Evolutionary conservation across 2,329 filamentous ascomycete species (phyloP).

Genomic region (Trichoderma arundinaceum): DNA sequence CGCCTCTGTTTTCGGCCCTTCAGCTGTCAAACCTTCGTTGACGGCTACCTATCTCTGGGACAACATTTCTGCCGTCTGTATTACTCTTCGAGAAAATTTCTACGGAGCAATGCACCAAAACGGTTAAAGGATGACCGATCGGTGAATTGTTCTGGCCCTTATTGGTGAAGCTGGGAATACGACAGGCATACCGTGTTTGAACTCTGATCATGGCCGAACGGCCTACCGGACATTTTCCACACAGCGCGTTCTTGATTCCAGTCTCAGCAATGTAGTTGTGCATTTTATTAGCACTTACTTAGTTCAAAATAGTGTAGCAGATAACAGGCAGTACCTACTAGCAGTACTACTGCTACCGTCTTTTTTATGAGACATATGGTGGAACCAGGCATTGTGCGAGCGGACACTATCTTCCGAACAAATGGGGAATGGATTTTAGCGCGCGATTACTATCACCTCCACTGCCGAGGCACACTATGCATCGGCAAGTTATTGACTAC

Average conservation of each 20-base stretch:
- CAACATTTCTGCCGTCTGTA: not conserved
- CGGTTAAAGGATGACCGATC: not conserved
- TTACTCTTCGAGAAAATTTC: not conserved
- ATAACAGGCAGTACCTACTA: too few species aligned
- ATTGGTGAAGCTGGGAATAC: not conserved
- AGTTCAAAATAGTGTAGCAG: too few species aligned
- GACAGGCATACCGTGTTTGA: not conserved
- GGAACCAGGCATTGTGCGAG: not conserved
- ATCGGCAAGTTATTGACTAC: not conserved
- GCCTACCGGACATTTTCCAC: not conserved
- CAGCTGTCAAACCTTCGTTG: not conserved
- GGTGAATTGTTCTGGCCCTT: not conserved
- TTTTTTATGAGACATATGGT: not conserved
- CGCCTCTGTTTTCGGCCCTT: not conserved
- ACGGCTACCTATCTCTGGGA: not conserved
- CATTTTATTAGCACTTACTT: not conserved
- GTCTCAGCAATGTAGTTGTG: not conserved
- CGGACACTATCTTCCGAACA: not conserved
- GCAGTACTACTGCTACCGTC: too few species aligned
- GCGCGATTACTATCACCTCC: not conserved
- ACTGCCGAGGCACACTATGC: too few species aligned
- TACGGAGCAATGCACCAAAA: not conserved
- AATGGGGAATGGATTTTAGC: not conserved
- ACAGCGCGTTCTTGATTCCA: not conserved
- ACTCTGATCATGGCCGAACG: not conserved